Evolutionary conservation across 2,329 filamentous ascomycete genomes (phyloP), one percentile per base, ranked within the genome.

Genomic region (Sporothrix pseudoabietina): DNA sequence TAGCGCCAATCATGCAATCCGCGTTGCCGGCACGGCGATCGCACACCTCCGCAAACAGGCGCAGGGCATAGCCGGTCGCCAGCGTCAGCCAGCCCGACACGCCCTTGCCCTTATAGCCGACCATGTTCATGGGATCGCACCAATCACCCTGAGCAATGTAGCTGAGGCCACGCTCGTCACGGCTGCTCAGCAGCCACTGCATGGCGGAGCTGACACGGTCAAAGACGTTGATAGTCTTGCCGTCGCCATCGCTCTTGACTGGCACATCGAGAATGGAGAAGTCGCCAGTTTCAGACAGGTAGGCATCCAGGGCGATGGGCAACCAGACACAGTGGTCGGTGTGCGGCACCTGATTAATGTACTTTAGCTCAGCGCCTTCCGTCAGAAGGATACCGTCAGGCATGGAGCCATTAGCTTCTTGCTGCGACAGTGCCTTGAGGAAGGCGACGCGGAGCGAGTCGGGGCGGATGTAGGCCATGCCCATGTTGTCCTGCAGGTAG

Each of bases 71-170:
- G 0, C 80, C 86, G 0, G 86, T 88, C 6, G 87, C 86, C 1
- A 88, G 81, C 0, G 87, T 88, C 47, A 88, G 82, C 87, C 87
- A 89, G 26, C 86, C 87, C 0, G 87, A 88, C 1, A 89, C 87
- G 32, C 87, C 87, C 71, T 84, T 83, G 54, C 87, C 87, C 78
- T 87, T 87, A 77, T 85, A 86, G 4, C 86, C 86, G n/a, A 87
- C 87, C 87, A 89, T 89, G 79, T 89, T 89, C 84, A 88, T 87
- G 3, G 87, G 87, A 74, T 88, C 87, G 76, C 87, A 89, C 87
- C 87, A 89, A 78, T 89, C 87, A 49, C 87, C 87, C 78, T 88
- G 86, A 0, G 86, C 86, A 75, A 88, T 88, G 79, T 85, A 88
- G 77, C 85, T 87, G 7, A 89, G 81, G 0, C 87, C 87, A 3